These are phyloP conservation scores for Niebla homalea DNA, from an alignment of 495 filamentous ascomycete species.

Conservation along the genomic window DNA sequence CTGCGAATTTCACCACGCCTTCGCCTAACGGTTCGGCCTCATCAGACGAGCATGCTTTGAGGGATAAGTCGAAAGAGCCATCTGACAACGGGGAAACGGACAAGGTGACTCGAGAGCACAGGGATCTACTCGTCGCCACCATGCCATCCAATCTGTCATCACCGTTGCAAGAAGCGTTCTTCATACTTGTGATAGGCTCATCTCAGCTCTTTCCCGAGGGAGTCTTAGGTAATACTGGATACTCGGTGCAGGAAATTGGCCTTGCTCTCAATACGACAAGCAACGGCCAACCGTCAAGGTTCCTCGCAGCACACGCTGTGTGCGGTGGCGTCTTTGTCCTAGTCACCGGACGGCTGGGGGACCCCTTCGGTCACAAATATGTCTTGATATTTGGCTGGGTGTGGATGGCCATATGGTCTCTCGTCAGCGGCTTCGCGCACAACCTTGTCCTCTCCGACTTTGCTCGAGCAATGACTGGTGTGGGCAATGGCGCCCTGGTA, in stretches of 20 bases:
- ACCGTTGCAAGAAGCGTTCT: conserved; percentile 11
- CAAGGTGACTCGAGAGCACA: too few relatives aligned
- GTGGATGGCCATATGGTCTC: conserved; percentile 51
- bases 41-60: too few relatives aligned
- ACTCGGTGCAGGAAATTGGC: conserved; percentile 18
- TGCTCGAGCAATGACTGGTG: conserved; percentile 35
- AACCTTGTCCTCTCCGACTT: conserved; percentile 31
- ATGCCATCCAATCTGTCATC: background rate
- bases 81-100: too few relatives aligned
- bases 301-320: conserved; percentile 35
- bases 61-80: too few relatives aligned
- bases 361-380: conserved; percentile 48
- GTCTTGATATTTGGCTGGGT: conserved; percentile 46
- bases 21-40: too few relatives aligned
- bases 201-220: conserved; percentile 21
- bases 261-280: conserved; percentile 12
- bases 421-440: conserved; percentile 37
- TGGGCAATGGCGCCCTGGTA: conserved; percentile 39
- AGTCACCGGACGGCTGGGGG: conserved; percentile 49
- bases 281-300: conserved; percentile 31
- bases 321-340: conserved; percentile 55
- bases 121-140: background rate
- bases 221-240: conserved; percentile 15
- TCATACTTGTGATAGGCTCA: conserved; percentile 19
- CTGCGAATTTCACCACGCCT: too few relatives aligned